Evolutionary conservation across 768 basidiomycete genomes (phyloP), one percentile per base, ranked within the genome.

Genomic region (Tylopilus intermedius): DNA sequence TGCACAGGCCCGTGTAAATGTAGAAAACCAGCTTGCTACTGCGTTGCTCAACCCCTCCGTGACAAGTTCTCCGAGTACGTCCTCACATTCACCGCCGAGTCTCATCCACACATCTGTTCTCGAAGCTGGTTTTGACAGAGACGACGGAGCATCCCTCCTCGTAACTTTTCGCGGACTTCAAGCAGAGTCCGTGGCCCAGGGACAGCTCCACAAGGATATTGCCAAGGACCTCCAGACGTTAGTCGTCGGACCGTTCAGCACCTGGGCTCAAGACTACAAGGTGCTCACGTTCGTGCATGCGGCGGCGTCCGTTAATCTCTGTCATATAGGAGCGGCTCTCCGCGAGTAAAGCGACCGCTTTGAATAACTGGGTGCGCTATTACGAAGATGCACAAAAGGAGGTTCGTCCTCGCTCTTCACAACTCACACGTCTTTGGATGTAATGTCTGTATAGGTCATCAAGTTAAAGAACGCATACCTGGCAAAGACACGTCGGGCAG

Each of bases 91-190:
- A 42, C 52, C 53, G 14, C 30, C 13, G 9, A 24, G 8, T 47
- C 39, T 26, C 49, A 48, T 27, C 52, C 57, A 39, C 32, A 26
- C 57, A 51, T 48, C 55, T 39, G 46, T 47, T 29, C 53, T 18
- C 57, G 84, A 83, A 55, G 74, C 75, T 7, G 90, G 85, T 27
- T 94, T 91, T 61, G 72, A 73, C 53, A 79, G 76, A n/a, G 90
- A 93, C 62, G 90, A 92, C 55, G 90, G 90, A 8, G 90, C 90
- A 18, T 89, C 90, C 1, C 72, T 93, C 13, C 76, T 87, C 40
- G 80, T 86, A 72, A 79, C 88, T 2, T 90, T 93, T 67, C 83
- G 82, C 13, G 88, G 90, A 14, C 77, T 93, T 35, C 88, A 91
- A 62, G 76, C 77, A 55, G 90, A 93, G 68, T 82, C 87, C 8